phyloP scores from a whole-genome alignment of 2,329 filamentous ascomycete genomes.

The Chalara sp. region DNA sequence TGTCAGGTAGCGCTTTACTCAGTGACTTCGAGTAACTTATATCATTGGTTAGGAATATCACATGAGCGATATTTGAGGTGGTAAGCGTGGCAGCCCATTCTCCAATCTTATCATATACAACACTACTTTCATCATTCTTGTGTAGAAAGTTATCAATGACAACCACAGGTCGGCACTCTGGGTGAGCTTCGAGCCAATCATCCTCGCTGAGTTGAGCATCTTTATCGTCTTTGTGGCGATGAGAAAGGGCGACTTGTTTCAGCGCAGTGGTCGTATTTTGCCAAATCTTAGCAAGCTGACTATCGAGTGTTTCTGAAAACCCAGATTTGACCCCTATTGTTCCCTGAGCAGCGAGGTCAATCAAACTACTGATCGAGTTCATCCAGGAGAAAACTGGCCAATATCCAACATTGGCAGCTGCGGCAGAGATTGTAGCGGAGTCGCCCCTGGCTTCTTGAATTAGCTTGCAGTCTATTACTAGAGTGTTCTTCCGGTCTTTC shows the following conservation, averaged over 20 bases:
- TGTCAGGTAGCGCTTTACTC: constrained; percentile 79
- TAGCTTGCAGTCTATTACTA: constrained; percentile 88
- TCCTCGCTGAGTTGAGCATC: constrained; percentile 71
- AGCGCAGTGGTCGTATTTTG: constrained; percentile 76
- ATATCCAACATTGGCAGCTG: constrained; percentile 81
- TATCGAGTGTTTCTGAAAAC: constrained; percentile 87
- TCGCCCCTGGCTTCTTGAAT: constrained; percentile 89
- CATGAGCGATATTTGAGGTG: constrained; percentile 83
- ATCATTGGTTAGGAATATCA: constrained; percentile 89
- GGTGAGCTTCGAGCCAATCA: constrained; percentile 84
- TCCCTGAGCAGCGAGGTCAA: constrained; percentile 88
- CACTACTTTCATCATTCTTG: constrained; percentile 59
- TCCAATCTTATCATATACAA: constrained; percentile 71
- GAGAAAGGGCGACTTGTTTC: constrained; percentile 67
- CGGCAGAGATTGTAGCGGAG: constrained; percentile 72
- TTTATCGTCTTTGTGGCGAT: constrained; percentile 64
- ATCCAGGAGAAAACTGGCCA: constrained; percentile 93
- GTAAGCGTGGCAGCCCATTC: constrained; percentile 88
- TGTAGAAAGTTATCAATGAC: constrained; percentile 90
- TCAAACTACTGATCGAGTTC: constrained; percentile 86
- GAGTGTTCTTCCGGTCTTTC: constrained; percentile 65
- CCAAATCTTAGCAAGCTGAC: constrained; percentile 82
- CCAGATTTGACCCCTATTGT: constrained; percentile 92
- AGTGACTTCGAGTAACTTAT: constrained; percentile 83
- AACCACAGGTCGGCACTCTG: constrained; percentile 74